Evolutionary conservation across 106 monocot species (phyloP).

Genomic region (Dendrobium nobile): DNA sequence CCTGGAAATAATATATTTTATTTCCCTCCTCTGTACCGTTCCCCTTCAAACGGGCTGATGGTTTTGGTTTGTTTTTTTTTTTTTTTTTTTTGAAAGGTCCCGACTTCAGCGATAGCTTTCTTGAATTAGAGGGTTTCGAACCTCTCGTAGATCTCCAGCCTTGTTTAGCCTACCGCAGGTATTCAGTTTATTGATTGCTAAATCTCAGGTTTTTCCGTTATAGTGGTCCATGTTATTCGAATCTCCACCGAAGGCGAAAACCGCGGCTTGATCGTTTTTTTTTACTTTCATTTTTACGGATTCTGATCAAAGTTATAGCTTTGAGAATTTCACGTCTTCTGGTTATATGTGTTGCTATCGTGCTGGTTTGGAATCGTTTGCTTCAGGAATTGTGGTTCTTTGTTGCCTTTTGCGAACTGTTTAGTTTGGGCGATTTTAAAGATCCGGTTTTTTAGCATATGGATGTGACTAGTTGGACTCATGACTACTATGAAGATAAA

Average conservation of each 20-base stretch:
- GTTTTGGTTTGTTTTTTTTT: not conserved
- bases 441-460: too few species aligned
- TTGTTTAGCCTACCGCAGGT: not conserved
- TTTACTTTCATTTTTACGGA: not conserved
- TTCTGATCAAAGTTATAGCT: not conserved
- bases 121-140: conserved; percentile 5
- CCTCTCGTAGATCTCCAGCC: not conserved
- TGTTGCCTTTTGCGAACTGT: not conserved
- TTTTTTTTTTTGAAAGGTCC: not conserved
- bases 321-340: not conserved
- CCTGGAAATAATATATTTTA: too few species aligned
- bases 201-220: not conserved
- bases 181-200: not conserved
- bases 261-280: not conserved
- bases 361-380: not conserved
- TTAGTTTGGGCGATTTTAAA: not conserved
- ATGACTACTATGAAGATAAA: conserved; percentile 43
- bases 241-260: not conserved
- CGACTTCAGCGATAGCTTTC: not conserved
- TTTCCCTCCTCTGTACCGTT: not conserved
- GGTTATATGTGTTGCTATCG: not conserved
- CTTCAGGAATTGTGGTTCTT: not conserved
- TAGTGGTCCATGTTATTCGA: not conserved
- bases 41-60: not conserved
- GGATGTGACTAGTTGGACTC: not conserved